These are phyloP conservation scores for Starmera quercuum DNA, from an alignment of 805 yeast genomes.

Conservation along the genomic window DNA sequence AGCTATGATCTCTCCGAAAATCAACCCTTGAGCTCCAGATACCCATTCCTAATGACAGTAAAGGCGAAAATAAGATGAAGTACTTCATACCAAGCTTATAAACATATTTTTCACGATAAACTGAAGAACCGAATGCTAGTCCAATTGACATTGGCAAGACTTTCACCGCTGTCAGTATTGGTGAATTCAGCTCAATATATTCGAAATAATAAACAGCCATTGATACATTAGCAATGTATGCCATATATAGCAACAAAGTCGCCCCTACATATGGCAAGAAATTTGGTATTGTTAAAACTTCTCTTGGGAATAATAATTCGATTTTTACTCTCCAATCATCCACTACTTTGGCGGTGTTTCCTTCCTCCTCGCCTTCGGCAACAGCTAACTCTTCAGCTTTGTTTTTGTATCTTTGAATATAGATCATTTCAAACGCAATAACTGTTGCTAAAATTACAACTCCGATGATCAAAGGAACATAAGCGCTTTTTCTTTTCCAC, in stretches of 20 bases:
- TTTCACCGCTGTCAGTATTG: constrained; percentile 29
- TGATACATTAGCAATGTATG: constrained; percentile 15
- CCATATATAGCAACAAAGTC: constrained; percentile 14
- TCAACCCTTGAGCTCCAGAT: constrained; percentile 19
- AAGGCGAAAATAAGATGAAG: constrained; percentile 8
- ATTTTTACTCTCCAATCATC: constrained; percentile 10
- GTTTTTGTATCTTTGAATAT: constrained; percentile 10
- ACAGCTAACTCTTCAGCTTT: constrained; percentile 2
- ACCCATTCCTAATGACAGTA: constrained; percentile 11
- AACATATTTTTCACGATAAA: constrained; percentile 15
- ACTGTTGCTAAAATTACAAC: constrained; percentile 20
- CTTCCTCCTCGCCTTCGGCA: not conserved
- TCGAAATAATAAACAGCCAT: constrained; percentile 20
- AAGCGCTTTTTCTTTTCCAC: constrained; percentile 33
- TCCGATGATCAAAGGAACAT: constrained; percentile 34
- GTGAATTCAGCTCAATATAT: constrained; percentile 19
- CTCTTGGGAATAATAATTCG: constrained; percentile 21
- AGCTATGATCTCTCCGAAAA: constrained; percentile 9
- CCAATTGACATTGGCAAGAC: constrained; percentile 27
- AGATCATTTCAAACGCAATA: constrained; percentile 24
- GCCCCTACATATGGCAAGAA: constrained; percentile 16
- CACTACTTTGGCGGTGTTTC: not conserved
- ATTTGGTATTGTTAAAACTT: constrained; percentile 19
- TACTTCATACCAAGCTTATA: constrained; percentile 17
- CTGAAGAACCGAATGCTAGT: constrained; percentile 18